These are phyloP conservation scores for Fusarium ramigenum DNA, from an alignment of 2,329 filamentous ascomycete species.

Conservation along the genomic window DNA sequence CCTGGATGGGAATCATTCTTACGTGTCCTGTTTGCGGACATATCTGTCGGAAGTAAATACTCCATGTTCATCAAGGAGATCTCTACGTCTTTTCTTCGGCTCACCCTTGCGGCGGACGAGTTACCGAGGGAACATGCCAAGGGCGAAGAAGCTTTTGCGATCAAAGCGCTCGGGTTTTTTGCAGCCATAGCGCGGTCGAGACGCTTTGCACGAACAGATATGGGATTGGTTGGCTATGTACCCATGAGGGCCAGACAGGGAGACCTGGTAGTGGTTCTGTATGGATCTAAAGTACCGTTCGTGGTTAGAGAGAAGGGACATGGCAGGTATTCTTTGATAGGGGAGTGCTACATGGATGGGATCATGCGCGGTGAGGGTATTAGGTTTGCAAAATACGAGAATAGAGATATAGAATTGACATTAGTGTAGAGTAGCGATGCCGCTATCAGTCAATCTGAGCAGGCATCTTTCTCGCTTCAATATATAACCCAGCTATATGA, in stretches of 20 bases:
- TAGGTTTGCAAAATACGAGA: not conserved
- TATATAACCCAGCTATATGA: accelerated
- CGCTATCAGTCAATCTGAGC: not conserved
- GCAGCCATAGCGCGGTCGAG: not conserved
- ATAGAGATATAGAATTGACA: not conserved
- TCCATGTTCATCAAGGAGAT: not conserved
- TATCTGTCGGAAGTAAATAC: accelerated
- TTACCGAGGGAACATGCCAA: accelerated
- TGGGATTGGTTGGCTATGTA: not conserved
- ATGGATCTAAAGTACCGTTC: not conserved
- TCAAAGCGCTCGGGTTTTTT: not conserved
- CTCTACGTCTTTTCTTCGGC: not conserved
- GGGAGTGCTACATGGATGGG: not conserved
- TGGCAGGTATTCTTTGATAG: not conserved
- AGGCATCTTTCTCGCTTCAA: not conserved
- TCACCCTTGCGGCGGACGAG: not conserved
- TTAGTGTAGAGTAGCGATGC: not conserved
- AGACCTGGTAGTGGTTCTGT: not conserved
- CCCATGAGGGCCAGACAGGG: not conserved
- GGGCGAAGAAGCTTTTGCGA: not conserved
- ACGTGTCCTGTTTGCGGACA: not conserved
- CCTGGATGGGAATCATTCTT: no score
- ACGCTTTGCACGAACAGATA: not conserved
- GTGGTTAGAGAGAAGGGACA: not conserved
- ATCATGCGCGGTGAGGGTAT: not conserved